These are phyloP conservation scores for Pyrrhoderma lamaoense DNA, from an alignment of 1,284 basidiomycete genomes.

Conservation along the genomic window DNA sequence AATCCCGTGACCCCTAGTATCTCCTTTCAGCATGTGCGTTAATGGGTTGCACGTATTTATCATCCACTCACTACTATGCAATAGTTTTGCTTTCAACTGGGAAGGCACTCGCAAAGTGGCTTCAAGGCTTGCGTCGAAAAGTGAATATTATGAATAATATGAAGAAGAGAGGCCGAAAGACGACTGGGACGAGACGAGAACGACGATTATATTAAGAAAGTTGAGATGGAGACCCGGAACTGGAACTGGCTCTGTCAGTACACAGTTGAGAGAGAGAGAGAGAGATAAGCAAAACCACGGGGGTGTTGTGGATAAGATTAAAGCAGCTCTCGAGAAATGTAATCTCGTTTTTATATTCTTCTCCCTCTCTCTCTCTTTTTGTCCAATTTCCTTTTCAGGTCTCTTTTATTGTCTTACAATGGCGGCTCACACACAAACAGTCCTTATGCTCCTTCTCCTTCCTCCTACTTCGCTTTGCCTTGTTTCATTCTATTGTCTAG, in stretches of 20 bases:
- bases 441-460: not conserved
- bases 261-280: not conserved
- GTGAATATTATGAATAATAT: not conserved
- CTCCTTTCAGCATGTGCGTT: no score
- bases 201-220: not conserved
- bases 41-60: no score
- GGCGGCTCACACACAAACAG: not conserved
- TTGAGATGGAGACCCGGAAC: no score
- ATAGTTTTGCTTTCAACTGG: no score
- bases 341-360: not conserved
- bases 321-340: not conserved
- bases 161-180: no score
- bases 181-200: no score
- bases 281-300: not conserved
- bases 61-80: no score
- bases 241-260: no score
- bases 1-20: no score
- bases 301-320: not conserved
- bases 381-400: not conserved
- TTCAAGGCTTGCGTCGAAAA: no score
- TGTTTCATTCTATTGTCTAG: not conserved
- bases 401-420: conserved; percentile 9
- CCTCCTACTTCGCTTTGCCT: not conserved
- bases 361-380: not conserved
- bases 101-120: no score